Evolutionary conservation across 1,284 basidiomycete species (phyloP).

Genomic region (Microbotryum silenes-acaulis): DNA sequence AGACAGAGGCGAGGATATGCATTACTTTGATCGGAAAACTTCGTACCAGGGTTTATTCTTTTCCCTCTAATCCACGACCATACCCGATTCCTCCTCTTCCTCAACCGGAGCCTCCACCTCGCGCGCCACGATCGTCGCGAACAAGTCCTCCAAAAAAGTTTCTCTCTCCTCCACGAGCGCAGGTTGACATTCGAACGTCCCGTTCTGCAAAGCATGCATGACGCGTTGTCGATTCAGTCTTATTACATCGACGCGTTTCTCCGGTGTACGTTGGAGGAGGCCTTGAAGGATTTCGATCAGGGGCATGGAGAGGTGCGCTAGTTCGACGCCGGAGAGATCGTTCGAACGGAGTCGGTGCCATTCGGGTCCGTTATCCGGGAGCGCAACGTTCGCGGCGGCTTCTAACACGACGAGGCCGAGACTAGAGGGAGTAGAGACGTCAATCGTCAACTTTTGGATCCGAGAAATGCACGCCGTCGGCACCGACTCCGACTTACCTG

Average conservation of each 20-base stretch:
- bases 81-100: no score
- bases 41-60: no score
- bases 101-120: no score
- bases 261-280: slow-evolving; percentile 31
- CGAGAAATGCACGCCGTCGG: not conserved
- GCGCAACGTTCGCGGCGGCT: slow-evolving; percentile 87
- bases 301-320: slow-evolving; percentile 59
- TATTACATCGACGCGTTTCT: slow-evolving; percentile 12
- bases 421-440: slow-evolving; percentile 44
- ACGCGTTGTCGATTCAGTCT: no score
- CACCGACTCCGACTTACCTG: slow-evolving; percentile 53
- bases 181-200: no score
- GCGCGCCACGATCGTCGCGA: slow-evolving; percentile 1
- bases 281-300: slow-evolving; percentile 52
- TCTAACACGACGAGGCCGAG: slow-evolving; percentile 94
- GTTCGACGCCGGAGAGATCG: slow-evolving; percentile 83
- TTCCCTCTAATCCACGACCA: no score
- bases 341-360: slow-evolving; percentile 91
- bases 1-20: no score
- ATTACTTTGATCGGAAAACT: no score
- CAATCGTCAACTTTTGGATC: not conserved
- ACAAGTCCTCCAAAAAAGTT: not conserved
- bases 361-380: slow-evolving; percentile 86
- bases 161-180: no score
- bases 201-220: no score